Percentiles rank a stretch among this genome's conserved stretches.
Conservation (phyloP, 345 rosid genomes). For the Acer yangbiense region DNA sequence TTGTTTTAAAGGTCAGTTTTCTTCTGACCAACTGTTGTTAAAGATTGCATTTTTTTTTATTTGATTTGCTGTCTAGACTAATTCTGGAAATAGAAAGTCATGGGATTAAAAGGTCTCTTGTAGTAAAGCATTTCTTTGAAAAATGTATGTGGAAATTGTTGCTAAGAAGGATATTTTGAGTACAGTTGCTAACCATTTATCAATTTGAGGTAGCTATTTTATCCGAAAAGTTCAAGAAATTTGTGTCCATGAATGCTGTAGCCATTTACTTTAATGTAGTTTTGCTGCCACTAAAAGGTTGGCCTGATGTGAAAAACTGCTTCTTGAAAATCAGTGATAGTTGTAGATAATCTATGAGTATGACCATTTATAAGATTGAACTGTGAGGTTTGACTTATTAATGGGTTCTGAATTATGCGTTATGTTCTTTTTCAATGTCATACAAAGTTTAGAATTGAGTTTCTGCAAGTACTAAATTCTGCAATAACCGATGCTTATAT, state of each 20-base stretch:
- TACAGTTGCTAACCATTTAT: conserved; percentile 27
- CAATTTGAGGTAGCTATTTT: too few relatives aligned
- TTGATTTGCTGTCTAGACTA: background rate
- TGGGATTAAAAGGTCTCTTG: background rate
- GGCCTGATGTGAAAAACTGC: too few relatives aligned
- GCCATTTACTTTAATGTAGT: too few relatives aligned
- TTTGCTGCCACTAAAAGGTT: too few relatives aligned
- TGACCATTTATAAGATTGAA: background rate
- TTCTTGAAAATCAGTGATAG: too few relatives aligned
- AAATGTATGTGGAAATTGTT: background rate
- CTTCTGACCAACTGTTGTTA: background rate
- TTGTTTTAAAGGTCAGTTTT: conserved; percentile 49
- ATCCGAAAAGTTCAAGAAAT: too few relatives aligned
- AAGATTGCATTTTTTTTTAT: background rate
- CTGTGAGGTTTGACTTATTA: background rate
- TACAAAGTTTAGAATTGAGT: background rate
- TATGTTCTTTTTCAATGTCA: background rate
- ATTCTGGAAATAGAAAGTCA: background rate
- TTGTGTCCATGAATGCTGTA: too few relatives aligned
- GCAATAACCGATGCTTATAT: background rate
- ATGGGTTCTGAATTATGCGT: background rate
- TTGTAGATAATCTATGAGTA: too few relatives aligned
- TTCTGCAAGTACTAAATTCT: background rate
- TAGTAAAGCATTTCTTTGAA: background rate
- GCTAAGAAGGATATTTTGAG: background rate